Evolutionary conservation across 106 monocot genomes (phyloP), one percentile per base, ranked within the genome.

Genomic region (Allium fistulosum): DNA sequence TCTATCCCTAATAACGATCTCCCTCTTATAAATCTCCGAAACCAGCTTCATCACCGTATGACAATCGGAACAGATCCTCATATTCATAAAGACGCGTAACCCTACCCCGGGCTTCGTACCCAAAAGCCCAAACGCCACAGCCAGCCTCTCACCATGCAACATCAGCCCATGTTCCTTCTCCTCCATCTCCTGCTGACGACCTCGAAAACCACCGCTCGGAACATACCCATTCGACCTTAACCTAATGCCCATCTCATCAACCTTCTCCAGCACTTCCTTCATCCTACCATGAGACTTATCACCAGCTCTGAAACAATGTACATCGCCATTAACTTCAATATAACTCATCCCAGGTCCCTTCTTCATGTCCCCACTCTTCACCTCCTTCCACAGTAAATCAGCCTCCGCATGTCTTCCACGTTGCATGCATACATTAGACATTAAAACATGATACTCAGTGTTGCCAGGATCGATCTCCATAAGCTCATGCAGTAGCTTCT

Each of bases 81-180:
- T 69, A 64, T 90, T 90, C 82, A 82, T 90, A 59, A 90, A 85
- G 8, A 90, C 65, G 8, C 72, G 82, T 17, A 85, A 70, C 2
- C 77, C 65, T 46, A 63, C 14, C 9, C 80, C 80, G 14, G 73
- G 75, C 66, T 57, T 83, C 0, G 90, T 80, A 57, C 78, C 68
- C 26, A 90, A 72, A 2, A 90, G 71, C 45, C 83, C 90, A 13
- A 83, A 72, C 1, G 83, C 83, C 10, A 90, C 46, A 3, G 86
- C 86, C 46, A 86, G 79, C 75, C 74, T 79, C 74, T 90, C 86
- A 57, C 90, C 84, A 51, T 90, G 86, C 51, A 47, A 69, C 48
- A 79, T 48, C 17, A 90, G 46, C 4, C 66, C 80, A 57, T 85
- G 82, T 63, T 85, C 82, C 53, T 69, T 10, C 68, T 89, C 85